Percentiles rank a stretch among this genome's conserved stretches.
Conservation (phyloP, 495 filamentous ascomycete species). For the Penicillium roqueforti region DNA sequence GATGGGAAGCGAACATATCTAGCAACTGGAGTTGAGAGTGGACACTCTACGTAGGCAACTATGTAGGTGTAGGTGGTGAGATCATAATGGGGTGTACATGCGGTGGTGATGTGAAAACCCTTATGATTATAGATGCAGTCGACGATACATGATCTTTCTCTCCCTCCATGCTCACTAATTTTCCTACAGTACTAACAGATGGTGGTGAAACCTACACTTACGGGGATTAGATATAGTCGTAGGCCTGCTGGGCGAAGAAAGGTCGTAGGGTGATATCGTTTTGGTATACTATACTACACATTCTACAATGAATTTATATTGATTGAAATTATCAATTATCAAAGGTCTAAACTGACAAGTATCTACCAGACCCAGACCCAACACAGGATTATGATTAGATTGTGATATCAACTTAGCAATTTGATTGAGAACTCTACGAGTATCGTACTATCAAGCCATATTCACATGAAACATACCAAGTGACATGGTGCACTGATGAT, state of each 20-base stretch:
- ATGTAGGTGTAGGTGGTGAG: not conserved
- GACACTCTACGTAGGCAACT: not conserved
- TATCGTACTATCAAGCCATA: too few species aligned
- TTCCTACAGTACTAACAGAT: not conserved
- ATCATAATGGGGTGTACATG: not conserved
- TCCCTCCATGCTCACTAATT: not conserved
- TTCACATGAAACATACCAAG: too few species aligned
- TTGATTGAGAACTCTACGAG: too few species aligned
- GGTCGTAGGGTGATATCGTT: not conserved
- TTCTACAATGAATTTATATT: not conserved
- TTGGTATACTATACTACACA: not conserved
- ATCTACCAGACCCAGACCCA: too few species aligned
- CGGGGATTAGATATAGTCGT: not conserved
- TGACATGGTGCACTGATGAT: too few species aligned
- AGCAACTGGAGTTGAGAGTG: not conserved
- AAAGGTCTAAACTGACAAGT: too few species aligned
- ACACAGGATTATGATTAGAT: too few species aligned
- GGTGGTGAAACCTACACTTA: not conserved
- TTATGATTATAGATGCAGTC: not conserved
- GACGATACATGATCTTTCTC: constrained; percentile 3
- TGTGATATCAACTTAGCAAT: too few species aligned
- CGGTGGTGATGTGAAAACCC: not conserved
- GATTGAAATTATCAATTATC: too few species aligned
- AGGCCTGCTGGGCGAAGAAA: not conserved
- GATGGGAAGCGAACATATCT: constrained; percentile 5